Conservation (phyloP, 371 early-diverging fungal genomes). For the Apophysomyces variabilis region DNA sequence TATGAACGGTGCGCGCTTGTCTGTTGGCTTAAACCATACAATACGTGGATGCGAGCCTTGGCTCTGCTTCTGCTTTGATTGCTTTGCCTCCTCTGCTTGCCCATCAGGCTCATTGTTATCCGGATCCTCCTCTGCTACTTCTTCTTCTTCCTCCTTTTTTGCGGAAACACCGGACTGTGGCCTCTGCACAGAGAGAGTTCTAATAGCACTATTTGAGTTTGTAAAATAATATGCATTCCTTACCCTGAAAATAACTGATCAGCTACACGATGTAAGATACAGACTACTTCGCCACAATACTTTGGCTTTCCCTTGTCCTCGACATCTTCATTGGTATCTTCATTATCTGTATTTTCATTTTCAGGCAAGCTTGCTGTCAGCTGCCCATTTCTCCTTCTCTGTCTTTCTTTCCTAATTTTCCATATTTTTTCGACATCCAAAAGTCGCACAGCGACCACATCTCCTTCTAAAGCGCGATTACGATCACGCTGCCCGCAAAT, state of each 20-base stretch:
- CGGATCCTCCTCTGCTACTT: not conserved
- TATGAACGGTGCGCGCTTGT: conserved; percentile 48
- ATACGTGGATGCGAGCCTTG: conserved; percentile 10
- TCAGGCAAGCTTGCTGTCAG: not conserved
- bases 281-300: conserved; percentile 63
- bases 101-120: not conserved
- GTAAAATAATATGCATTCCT: not conserved
- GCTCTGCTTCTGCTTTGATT: not conserved
- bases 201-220: not conserved
- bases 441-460: conserved; percentile 74
- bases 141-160: not conserved
- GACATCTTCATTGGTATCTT: conserved; percentile 18
- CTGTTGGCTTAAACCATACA: conserved; percentile 82
- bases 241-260: conserved; percentile 59
- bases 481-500: conserved; percentile 69
- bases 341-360: conserved; percentile 11
- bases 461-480: conserved; percentile 85
- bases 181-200: conserved; percentile 3
- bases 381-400: not conserved
- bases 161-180: conserved; percentile 1
- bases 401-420: conserved; percentile 41
- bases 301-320: conserved; percentile 50
- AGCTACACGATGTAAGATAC: conserved; percentile 51
- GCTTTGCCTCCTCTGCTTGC: not conserved
- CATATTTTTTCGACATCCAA: conserved; percentile 62